Conservation (phyloP, 192 early-diverging fungal species). For the Mortierella antarctica region DNA sequence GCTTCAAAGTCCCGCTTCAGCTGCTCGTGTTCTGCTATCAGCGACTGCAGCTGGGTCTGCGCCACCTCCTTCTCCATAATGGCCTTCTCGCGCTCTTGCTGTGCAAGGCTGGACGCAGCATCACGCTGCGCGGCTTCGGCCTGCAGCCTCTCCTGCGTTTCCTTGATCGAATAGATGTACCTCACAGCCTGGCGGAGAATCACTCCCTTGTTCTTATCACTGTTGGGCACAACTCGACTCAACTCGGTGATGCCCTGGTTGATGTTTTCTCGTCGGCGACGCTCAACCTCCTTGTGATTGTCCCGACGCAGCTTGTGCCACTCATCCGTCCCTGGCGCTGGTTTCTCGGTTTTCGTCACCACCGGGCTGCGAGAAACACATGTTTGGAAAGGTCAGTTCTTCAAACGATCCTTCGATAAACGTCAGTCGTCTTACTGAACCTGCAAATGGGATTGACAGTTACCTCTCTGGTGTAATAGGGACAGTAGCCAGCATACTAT, state of each 20-base stretch:
- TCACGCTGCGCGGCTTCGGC: conserved; percentile 6
- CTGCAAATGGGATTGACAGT: not conserved
- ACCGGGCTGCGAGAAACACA: not conserved
- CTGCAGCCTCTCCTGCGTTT: conserved; percentile 25
- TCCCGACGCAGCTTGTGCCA: conserved; percentile 74
- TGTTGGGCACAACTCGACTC: conserved; percentile 72
- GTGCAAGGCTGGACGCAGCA: not conserved
- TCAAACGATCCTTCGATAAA: not conserved
- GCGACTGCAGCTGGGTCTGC: conserved; percentile 12
- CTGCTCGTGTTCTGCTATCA: conserved; percentile 12
- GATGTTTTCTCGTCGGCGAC: conserved; percentile 86
- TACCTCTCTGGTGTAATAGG: conserved; percentile 28
- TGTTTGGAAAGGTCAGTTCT: not conserved
- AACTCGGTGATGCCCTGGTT: conserved; percentile 82
- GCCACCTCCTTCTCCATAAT: conserved; percentile 20
- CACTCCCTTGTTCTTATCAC: conserved; percentile 79
- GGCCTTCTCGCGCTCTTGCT: conserved; percentile 25
- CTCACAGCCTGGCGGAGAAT: conserved; percentile 78
- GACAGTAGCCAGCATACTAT: conserved; percentile 31
- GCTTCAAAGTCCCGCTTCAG: conserved; percentile 55
- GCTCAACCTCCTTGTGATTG: conserved; percentile 90
- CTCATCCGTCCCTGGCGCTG: conserved; percentile 70
- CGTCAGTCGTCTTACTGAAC: not conserved
- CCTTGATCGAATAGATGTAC: conserved; percentile 67
- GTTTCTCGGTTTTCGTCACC: conserved; percentile 49